Evolutionary conservation across 192 early-diverging fungal genomes (phyloP).

Genomic region (Mortierella claussenii): DNA sequence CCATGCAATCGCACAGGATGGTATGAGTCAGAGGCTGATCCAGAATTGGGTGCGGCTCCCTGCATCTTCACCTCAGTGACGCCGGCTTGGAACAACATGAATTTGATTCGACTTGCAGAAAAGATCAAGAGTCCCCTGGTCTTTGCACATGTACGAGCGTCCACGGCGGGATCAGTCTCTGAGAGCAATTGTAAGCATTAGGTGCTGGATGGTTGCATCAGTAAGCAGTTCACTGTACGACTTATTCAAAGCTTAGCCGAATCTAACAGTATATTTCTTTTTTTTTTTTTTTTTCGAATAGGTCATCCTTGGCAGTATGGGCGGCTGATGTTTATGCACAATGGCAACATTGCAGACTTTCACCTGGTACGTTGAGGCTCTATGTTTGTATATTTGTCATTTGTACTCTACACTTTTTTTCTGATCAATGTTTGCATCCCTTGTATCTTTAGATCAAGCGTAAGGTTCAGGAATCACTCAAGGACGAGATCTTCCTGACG

Average conservation of each 20-base stretch:
- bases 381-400: no score
- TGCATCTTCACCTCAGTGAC: constrained; percentile 87
- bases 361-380: constrained; percentile 52
- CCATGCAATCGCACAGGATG: no score
- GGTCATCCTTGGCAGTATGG: constrained; percentile 74
- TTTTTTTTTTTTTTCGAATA: constrained; percentile 7
- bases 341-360: constrained; percentile 76
- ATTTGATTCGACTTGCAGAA: constrained; percentile 78
- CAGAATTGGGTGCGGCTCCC: constrained; percentile 57
- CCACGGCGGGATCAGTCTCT: constrained; percentile 76
- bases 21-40: constrained; percentile 70
- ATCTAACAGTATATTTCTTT: neutral
- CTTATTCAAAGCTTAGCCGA: neutral
- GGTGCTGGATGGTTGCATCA: no score
- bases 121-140: constrained; percentile 78
- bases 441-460: constrained; percentile 67
- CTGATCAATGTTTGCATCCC: neutral
- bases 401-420: no score
- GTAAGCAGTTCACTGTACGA: no score
- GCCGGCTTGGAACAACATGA: constrained; percentile 85
- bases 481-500: constrained; percentile 74
- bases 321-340: constrained; percentile 87
- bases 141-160: constrained; percentile 85
- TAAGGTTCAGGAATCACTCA: constrained; percentile 66
- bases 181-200: constrained; percentile 75